Percentiles rank a stretch among this genome's conserved stretches.
Evolutionary conservation across 2,329 filamentous ascomycete species (phyloP).

Genomic region (Atkinsonella texensis): DNA sequence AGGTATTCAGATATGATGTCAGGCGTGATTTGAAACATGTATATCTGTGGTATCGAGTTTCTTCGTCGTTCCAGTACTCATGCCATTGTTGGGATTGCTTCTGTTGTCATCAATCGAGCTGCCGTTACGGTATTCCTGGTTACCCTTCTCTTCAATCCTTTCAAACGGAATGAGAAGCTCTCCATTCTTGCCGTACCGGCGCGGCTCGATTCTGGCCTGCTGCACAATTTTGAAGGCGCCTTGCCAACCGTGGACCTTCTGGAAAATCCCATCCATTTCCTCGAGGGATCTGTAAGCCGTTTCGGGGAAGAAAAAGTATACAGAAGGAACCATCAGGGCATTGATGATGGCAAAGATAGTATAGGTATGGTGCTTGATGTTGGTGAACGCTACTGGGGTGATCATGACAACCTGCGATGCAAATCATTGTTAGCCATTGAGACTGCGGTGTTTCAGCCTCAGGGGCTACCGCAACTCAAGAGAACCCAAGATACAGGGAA

Average conservation of each 20-base stretch:
- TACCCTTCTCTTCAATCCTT: conserved; percentile 26
- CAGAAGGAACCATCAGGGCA: conserved; percentile 41
- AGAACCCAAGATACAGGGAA: no score
- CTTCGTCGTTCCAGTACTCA: conserved; percentile 23
- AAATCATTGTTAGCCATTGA: neutral
- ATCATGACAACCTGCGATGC: conserved; percentile 43
- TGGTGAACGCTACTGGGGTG: conserved; percentile 45
- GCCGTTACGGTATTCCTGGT: conserved; percentile 16
- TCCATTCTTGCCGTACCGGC: conserved; percentile 46
- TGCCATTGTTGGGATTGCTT: conserved; percentile 11
- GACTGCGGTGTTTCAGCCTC: no score
- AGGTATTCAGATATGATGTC: neutral
- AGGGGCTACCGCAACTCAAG: neutral
- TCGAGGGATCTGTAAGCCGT: conserved; percentile 52
- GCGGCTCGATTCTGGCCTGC: conserved; percentile 34
- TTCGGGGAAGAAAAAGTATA: conserved; percentile 54
- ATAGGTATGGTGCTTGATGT: conserved; percentile 48
- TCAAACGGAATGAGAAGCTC: conserved; percentile 39
- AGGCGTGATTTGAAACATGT: neutral
- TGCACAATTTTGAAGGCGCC: conserved; percentile 25
- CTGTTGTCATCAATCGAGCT: conserved; percentile 15
- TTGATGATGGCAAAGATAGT: conserved; percentile 57
- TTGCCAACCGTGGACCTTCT: conserved; percentile 35
- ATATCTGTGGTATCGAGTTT: conserved; percentile 17
- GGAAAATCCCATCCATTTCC: conserved; percentile 55